A percentile compares a stretch with the other conserved stretches of the same genome.
Conservation (phyloP, 257 asterid genomes). For the Coffea eugenioides region DNA sequence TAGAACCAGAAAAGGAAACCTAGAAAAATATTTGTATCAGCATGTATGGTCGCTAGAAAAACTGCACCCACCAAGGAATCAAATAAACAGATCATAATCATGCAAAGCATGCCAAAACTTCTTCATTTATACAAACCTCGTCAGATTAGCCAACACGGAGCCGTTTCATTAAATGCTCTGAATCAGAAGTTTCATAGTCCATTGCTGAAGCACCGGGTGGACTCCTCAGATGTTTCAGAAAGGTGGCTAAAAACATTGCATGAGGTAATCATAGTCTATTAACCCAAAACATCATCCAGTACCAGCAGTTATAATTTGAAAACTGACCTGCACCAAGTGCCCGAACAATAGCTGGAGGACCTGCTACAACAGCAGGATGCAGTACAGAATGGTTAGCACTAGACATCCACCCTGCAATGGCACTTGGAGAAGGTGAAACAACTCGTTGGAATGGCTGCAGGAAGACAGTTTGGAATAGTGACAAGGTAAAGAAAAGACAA, state of each 20-base stretch:
- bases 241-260: conserved; percentile 50
- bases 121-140: conserved; percentile 48
- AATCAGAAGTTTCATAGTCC: conserved; percentile 86
- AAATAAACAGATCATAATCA: not conserved
- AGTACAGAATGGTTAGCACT: conserved; percentile 48
- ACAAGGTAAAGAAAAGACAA: conserved; percentile 4
- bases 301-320: conserved; percentile 18
- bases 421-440: conserved; percentile 75
- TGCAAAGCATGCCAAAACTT: not conserved
- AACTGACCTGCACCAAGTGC: conserved; percentile 39
- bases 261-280: conserved; percentile 11
- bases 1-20: conserved; percentile 87
- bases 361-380: conserved; percentile 51
- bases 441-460: conserved; percentile 49
- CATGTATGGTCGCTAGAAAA: conserved; percentile 14
- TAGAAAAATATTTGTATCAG: conserved; percentile 23
- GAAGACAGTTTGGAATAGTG: conserved; percentile 15
- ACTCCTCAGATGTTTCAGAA: conserved; percentile 83
- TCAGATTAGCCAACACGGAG: conserved; percentile 80
- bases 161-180: conserved; percentile 86
- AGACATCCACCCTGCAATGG: conserved; percentile 96
- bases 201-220: conserved; percentile 76
- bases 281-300: conserved; percentile 12
- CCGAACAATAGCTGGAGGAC: conserved; percentile 48
- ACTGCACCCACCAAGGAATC: not conserved